Conservation (phyloP, 1,139 yeast species). For the Protomyces inundatus region DNA sequence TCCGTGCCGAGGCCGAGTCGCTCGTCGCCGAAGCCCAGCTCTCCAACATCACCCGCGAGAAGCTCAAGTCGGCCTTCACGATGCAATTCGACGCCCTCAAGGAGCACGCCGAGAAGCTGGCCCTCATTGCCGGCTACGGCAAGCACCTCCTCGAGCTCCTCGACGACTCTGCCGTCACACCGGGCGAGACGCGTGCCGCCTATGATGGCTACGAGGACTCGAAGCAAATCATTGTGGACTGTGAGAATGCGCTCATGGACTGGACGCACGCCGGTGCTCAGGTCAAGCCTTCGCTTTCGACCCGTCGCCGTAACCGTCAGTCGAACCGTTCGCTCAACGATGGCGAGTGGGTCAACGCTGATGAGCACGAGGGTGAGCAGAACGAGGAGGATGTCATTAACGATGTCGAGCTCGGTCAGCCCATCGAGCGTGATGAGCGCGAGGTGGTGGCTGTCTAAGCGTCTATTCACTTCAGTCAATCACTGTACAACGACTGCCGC, state of each 20-base stretch:
- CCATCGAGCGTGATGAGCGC: slow-evolving; percentile 21
- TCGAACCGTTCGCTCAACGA: slow-evolving; percentile 25
- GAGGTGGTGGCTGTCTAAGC: slow-evolving; percentile 25
- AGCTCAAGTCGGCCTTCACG: slow-evolving; percentile 93
- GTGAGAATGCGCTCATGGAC: slow-evolving; percentile 89
- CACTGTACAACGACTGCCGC: no score
- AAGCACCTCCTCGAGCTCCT: slow-evolving; percentile 91
- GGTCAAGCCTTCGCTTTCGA: slow-evolving; percentile 75
- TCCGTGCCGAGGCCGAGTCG: slow-evolving; percentile 98
- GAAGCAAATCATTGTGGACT: slow-evolving; percentile 94
- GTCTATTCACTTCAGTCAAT: neutral
- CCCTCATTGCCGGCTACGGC: slow-evolving; percentile 97
- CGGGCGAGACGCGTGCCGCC: slow-evolving; percentile 98
- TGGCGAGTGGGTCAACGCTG: slow-evolving; percentile 26
- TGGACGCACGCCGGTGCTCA: slow-evolving; percentile 97
- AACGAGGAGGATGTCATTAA: slow-evolving; percentile 13
- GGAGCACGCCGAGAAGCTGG: slow-evolving; percentile 94
- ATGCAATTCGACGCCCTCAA: slow-evolving; percentile 95
- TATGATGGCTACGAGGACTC: slow-evolving; percentile 98
- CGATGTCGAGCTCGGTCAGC: slow-evolving; percentile 26
- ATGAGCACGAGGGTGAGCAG: slow-evolving; percentile 15
- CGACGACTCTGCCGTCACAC: slow-evolving; percentile 95
- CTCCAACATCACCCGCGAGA: slow-evolving; percentile 95
- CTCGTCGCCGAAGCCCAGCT: slow-evolving; percentile 98
- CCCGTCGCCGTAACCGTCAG: slow-evolving; percentile 24